Evolutionary conservation across 2,329 filamentous ascomycete species (phyloP), one percentile per base, ranked within the genome.

Genomic region (Elsinoe ampelina): DNA sequence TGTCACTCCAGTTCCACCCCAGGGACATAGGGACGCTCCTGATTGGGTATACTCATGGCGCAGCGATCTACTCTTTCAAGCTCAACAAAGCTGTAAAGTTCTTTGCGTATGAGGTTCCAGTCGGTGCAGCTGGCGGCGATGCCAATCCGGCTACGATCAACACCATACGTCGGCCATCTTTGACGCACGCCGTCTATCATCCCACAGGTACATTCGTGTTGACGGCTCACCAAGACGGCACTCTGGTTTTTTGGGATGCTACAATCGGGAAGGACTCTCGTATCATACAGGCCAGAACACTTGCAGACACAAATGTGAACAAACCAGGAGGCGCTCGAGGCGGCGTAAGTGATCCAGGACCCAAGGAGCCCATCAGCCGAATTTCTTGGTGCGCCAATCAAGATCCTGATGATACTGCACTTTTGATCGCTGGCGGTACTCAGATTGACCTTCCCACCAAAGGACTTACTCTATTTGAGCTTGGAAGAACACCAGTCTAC

Each of bases 321-420:
- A 80, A 85, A 60, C 83, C 85, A 20, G 69, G 69, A 15, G 61
- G 64, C 6, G 59, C 56, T 10, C 54, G 61, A 12, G 77, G 76
- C 1, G 77, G 76, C 0, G 74, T 83, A 41, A 77, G 77, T 13
- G 71, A 85, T 12, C 39, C 42, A 35, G 54, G 42, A 15, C 30
- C 30, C n/a, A 85, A 87, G 60, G 85, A 88, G 57, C 89, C 89
- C 0, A 86, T 92, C 59, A 81, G 82, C 59, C 84, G 84, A 60
- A 83, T 97, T 57, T 80, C 84, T 1, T 98, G 93, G 93, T 98
- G 93, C 72, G 92, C 89, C 58, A 96, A 96, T 68, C 80, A 85
- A 59, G 95, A 97, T 66, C 86, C 90, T 0, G 93, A 98, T 65
- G 92, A 98, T 65, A 97, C 90, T 15, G 92, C 85, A 1, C 77